These are phyloP conservation scores for Dictyostelium firmibasis DNA, from an alignment of 78 protist species.

Conservation along the genomic window DNA sequence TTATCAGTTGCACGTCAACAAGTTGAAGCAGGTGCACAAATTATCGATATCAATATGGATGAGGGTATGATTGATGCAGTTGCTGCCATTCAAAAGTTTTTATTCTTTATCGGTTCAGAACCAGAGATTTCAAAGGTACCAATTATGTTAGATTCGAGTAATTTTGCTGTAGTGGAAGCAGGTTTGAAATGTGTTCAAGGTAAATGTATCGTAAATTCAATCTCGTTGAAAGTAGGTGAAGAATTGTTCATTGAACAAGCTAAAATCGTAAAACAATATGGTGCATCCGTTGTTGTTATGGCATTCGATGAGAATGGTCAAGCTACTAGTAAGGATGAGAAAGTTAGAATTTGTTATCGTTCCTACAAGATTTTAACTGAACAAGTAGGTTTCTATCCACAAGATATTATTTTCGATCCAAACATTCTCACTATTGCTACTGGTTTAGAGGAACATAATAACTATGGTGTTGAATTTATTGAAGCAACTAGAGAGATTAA, in stretches of 20 bases:
- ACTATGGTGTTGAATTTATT: constrained; percentile 97
- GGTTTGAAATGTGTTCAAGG: constrained; percentile 97
- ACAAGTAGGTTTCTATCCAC: constrained; percentile 89
- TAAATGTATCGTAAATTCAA: constrained; percentile 96
- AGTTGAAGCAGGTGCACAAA: constrained; percentile 97
- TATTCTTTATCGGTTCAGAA: constrained; percentile 94
- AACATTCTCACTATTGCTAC: constrained; percentile 98
- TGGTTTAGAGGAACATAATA: constrained; percentile 98
- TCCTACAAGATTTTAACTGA: constrained; percentile 92
- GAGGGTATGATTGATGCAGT: constrained; percentile 98
- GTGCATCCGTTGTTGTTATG: constrained; percentile 98
- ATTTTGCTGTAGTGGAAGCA: constrained; percentile 94
- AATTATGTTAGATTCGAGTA: constrained; percentile 97
- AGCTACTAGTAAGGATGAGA: constrained; percentile 91
- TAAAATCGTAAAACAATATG: constrained; percentile 87
- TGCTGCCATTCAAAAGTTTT: constrained; percentile 91
- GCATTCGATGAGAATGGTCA: constrained; percentile 99
- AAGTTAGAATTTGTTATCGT: constrained; percentile 95
- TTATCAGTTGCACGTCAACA: constrained; percentile 91
- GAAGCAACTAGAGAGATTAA: constrained; percentile 90
- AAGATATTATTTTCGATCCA: constrained; percentile 99
- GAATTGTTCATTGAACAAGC: constrained; percentile 94
- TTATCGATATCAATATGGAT: constrained; percentile 98
- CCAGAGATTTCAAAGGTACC: constrained; percentile 98
- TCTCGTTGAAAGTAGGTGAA: constrained; percentile 98